Percentiles rank a stretch among this genome's conserved stretches.
These are phyloP conservation scores for Diaporthe sp. DNA, from an alignment of 2,329 filamentous ascomycete species.

Conservation along the genomic window DNA sequence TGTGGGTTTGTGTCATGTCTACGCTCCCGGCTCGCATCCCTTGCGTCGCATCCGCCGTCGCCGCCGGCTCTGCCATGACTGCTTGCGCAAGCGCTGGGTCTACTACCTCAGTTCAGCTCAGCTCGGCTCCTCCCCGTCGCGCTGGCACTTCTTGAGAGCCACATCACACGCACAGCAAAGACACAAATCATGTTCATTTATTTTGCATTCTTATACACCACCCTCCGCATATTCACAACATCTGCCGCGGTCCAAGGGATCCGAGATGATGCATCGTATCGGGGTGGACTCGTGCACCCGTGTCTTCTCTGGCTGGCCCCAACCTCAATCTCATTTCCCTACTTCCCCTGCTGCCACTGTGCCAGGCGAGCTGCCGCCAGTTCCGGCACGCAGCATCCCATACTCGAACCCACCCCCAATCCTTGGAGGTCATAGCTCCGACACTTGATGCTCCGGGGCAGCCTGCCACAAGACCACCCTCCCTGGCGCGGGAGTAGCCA, in stretches of 20 bases:
- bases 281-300: slow-evolving; percentile 1
- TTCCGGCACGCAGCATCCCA: slow-evolving; percentile 32
- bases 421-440: slow-evolving; percentile 31
- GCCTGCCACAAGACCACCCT: slow-evolving; percentile 22
- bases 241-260: slow-evolving; percentile 21
- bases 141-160: neutral
- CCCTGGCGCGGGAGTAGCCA: slow-evolving; percentile 29
- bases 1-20: slow-evolving; percentile 7
- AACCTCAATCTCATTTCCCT: slow-evolving; percentile 32
- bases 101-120: slow-evolving; percentile 1
- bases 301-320: slow-evolving; percentile 24
- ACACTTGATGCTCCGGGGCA: slow-evolving; percentile 38
- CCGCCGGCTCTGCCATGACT: slow-evolving; percentile 27
- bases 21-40: slow-evolving; percentile 6
- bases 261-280: slow-evolving; percentile 23
- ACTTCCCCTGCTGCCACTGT: neutral
- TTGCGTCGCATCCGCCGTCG: slow-evolving; percentile 22
- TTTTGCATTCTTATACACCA: neutral
- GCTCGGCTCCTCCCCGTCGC: slow-evolving; percentile 6
- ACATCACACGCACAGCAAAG: neutral
- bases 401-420: slow-evolving; percentile 19
- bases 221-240: neutral
- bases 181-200: neutral
- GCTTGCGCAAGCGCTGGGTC: slow-evolving; percentile 19
- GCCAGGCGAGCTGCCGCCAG: slow-evolving; percentile 34